phyloP scores from a whole-genome alignment of 495 filamentous ascomycete genomes.

The Penicillium angulare region DNA sequence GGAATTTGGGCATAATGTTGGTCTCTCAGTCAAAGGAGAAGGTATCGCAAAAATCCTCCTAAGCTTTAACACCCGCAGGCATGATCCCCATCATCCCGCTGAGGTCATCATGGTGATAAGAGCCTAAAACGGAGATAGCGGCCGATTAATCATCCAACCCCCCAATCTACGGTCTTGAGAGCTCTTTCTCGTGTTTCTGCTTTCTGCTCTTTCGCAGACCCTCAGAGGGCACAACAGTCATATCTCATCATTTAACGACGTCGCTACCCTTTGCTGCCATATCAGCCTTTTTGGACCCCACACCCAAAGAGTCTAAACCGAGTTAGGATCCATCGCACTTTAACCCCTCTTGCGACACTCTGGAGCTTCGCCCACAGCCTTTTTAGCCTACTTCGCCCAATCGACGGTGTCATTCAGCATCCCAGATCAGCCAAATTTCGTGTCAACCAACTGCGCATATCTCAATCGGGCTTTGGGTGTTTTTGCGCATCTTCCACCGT shows the following conservation, averaged over 20 bases:
- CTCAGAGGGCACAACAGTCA: neutral
- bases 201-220: neutral
- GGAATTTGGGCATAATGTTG: too few relatives aligned
- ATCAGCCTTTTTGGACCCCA: conserved; percentile 1
- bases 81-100: too few relatives aligned
- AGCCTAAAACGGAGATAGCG: conserved; percentile 16
- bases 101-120: conserved; percentile 22
- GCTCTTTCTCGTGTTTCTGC: neutral
- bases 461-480: neutral
- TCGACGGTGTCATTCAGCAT: too few relatives aligned
- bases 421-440: too few relatives aligned
- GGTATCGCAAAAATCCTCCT: too few relatives aligned
- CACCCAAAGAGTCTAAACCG: neutral
- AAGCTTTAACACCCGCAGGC: too few relatives aligned
- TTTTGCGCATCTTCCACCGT: neutral
- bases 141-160: conserved; percentile 12
- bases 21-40: too few relatives aligned
- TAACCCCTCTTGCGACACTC: neutral
- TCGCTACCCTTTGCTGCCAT: neutral
- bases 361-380: neutral
- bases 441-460: neutral
- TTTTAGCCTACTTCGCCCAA: neutral
- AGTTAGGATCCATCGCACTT: neutral
- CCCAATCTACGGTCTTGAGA: neutral
- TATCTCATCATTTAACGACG: neutral